Evolutionary conservation across 164 flowering plant species (phyloP), one percentile per base, ranked within the genome.

Genomic region (Liquidambar formosana): DNA sequence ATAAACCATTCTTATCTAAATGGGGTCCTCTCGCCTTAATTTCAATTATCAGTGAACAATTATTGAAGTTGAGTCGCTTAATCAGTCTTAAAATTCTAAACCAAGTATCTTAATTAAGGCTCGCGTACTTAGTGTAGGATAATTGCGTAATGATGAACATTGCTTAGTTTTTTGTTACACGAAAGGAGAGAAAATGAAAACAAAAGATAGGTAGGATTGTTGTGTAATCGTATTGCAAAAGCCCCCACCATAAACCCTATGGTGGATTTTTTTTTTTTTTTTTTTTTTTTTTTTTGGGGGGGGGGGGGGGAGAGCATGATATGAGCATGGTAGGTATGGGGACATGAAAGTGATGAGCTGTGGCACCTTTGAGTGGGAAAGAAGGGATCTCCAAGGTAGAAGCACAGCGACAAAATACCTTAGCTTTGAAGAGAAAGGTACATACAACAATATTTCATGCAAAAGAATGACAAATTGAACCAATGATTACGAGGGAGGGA

Each of bases 381-480:
- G 43, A 84, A 88, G 86, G 69, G 78, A 84, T 64, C 67, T 63
- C 60, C 63, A 38, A 66, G 57, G 47, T 51, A 56, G 41, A 64
- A 53, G n/a, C 19, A 69, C 22, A 28, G 49, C n/a, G 33, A 45
- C 49, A 49, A 64, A 46, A 49, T 75, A 70, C 82, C 88, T 79
- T 87, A 57, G 82, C 85, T 84, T 87, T 73, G 75, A 87, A 85
- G 88, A 83, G 79, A 82, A 48, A 67, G 65, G 33, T 67, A 69
- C 61, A 68, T 28, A 57, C 52, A 65, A 48, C 75, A 72, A 57
- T 56, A 49, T 71, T 33, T 33, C 41, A 33, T 33, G 41, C 4
- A 33, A 33, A 2, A 33, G 2, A 33, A 33, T 33, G 41, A 33
- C 41, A 33, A 33, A 33, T 2, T 10, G 56, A 47, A 2, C 49